phyloP scores from a whole-genome alignment of 495 filamentous ascomycete species.

The Aspergillus cristatus region DNA sequence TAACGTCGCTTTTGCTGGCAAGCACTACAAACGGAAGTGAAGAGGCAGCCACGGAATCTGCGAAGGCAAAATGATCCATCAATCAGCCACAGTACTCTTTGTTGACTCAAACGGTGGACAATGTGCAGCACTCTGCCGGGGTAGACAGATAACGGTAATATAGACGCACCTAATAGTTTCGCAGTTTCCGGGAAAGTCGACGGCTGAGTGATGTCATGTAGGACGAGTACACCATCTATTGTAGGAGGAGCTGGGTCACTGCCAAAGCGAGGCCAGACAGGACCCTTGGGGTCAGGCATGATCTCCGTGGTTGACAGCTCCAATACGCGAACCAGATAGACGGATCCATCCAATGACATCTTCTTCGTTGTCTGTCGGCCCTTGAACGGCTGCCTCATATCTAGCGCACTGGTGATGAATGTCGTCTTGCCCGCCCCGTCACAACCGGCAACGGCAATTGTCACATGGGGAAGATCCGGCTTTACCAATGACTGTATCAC shows the following conservation, averaged over 20 bases:
- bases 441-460: slow-evolving; percentile 78
- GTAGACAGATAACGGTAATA: too few species aligned
- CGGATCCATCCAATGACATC: slow-evolving; percentile 65
- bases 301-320: slow-evolving; percentile 51
- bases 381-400: slow-evolving; percentile 50
- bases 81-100: too few species aligned
- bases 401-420: slow-evolving; percentile 74
- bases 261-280: slow-evolving; percentile 72
- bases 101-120: too few species aligned
- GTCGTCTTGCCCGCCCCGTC: slow-evolving; percentile 80
- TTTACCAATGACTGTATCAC: slow-evolving; percentile 17
- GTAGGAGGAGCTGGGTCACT: slow-evolving; percentile 54
- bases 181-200: slow-evolving; percentile 59
- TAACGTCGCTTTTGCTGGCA: slow-evolving; percentile 70
- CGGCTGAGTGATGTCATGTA: slow-evolving; percentile 77
- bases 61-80: too few species aligned
- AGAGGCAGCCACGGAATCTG: slow-evolving; percentile 60
- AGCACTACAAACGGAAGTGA: slow-evolving; percentile 67
- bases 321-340: slow-evolving; percentile 71
- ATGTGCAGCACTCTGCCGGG: too few species aligned
- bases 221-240: slow-evolving; percentile 73
- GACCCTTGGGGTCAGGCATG: slow-evolving; percentile 43
- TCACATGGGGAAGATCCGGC: slow-evolving; percentile 46
- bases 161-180: slow-evolving; percentile 61
- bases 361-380: slow-evolving; percentile 55